A percentile compares a stretch with the other conserved stretches of the same genome.
Evolutionary conservation across 2,329 filamentous ascomycete genomes (phyloP).

Genomic region (Trichoderma oligosporum): DNA sequence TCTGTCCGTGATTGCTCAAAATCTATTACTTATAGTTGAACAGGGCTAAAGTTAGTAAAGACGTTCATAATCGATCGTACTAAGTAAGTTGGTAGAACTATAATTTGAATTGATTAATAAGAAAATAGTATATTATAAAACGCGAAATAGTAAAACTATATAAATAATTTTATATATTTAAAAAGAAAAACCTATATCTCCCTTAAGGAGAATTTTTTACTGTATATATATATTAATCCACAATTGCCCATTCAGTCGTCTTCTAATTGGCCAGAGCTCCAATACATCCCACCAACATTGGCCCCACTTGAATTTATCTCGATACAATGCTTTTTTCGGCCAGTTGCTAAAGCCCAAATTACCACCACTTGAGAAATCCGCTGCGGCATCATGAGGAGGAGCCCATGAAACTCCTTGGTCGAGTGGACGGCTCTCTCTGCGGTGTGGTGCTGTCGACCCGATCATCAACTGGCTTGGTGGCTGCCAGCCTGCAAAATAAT

Average conservation of each 20-base stretch:
- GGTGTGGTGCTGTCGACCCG: conserved; percentile 51
- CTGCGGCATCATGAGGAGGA: conserved; percentile 46
- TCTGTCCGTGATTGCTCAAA: too few relatives aligned
- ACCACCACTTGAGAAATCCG: conserved; percentile 12
- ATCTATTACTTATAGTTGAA: too few relatives aligned
- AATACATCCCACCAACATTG: conserved; percentile 5
- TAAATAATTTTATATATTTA: too few relatives aligned
- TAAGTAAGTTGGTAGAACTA: too few relatives aligned
- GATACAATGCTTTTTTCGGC: conserved; percentile 19
- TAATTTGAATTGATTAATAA: too few relatives aligned
- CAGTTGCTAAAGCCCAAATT: neutral
- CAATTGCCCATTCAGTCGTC: neutral
- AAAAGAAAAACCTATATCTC: too few relatives aligned
- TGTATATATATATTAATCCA: too few relatives aligned
- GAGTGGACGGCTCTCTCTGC: conserved; percentile 58
- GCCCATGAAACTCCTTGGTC: conserved; percentile 58
- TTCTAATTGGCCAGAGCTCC: conserved; percentile 5
- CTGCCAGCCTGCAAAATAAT: conserved; percentile 13
- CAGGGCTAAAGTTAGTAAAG: too few relatives aligned
- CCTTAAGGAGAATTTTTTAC: too few relatives aligned
- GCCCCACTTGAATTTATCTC: conserved; percentile 12
- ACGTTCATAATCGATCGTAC: too few relatives aligned
- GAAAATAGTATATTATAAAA: too few relatives aligned
- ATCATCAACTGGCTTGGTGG: conserved; percentile 34
- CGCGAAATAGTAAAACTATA: too few relatives aligned